Evolutionary conservation across 352 stramenopile genomes (phyloP).

Genomic region (Stramenopiles sp.): DNA sequence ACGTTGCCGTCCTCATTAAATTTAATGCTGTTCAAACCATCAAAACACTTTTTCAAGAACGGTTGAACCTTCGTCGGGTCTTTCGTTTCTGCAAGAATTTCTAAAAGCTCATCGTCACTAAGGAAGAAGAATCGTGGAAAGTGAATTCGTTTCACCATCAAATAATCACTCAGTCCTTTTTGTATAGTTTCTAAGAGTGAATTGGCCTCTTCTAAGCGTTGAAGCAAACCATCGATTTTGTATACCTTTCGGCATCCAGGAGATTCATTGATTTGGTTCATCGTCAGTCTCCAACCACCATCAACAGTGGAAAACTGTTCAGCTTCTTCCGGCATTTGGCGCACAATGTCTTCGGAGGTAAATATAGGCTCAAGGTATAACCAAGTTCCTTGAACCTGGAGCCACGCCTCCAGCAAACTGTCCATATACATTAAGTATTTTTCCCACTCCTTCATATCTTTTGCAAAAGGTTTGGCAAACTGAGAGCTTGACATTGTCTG

Average conservation of each 20-base stretch:
- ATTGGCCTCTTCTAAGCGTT: conserved; percentile 69
- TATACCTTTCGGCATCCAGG: not conserved
- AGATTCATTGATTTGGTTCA: not conserved
- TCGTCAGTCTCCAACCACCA: not conserved
- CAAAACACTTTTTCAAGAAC: conserved; percentile 77
- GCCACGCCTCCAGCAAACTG: conserved; percentile 78
- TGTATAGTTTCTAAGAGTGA: conserved; percentile 74
- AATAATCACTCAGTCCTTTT: conserved; percentile 71
- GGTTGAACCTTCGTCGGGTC: conserved; percentile 77
- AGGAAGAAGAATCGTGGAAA: conserved; percentile 78
- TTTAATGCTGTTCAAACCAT: conserved; percentile 68
- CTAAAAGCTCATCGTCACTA: conserved; percentile 68
- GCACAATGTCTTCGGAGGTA: conserved; percentile 75
- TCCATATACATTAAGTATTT: conserved; percentile 63
- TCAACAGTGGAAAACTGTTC: conserved; percentile 10
- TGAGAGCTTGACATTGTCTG: conserved; percentile 30
- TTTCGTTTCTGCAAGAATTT: conserved; percentile 74
- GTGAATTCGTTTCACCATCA: conserved; percentile 63
- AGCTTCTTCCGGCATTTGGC: conserved; percentile 74
- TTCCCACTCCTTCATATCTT: conserved; percentile 57
- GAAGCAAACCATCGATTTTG: conserved; percentile 35
- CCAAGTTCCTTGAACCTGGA: conserved; percentile 76
- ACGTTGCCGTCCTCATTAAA: conserved; percentile 75
- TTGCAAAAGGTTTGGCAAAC: conserved; percentile 32
- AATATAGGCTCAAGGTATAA: conserved; percentile 81